Base-by-base conservation (phyloP, 495 filamentous ascomycete genomes). In the Schizothecium vesticola region DNA sequence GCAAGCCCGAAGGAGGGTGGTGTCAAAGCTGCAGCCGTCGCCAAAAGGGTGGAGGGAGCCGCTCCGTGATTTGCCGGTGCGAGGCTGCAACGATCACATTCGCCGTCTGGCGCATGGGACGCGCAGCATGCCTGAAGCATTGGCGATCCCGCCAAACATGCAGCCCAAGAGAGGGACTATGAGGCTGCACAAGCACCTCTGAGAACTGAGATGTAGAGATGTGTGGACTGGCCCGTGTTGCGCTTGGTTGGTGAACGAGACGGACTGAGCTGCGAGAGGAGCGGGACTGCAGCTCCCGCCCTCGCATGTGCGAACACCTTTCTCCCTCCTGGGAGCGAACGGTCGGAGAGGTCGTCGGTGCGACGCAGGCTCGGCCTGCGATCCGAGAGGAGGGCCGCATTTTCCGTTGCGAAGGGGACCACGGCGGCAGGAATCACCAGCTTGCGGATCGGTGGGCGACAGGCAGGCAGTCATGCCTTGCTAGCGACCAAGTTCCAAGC, bases 231-330 rank as follows among this genome's bases (percentile, higher is more conserved):
- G 21, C 23, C 1, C 29, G 28, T 29, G 59, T 8, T 59, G 31
- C 23, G 16, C 21, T 23, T 33, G 21, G 28, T 16, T 55, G 56
- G 61, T 70, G 61, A 61, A 57, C 22, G 23, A 26, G 59, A 26
- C 11, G 31, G 24, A 25, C n/a, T 12, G 26, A 62, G 58, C 36
- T 62, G 69, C 69, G 56, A 65, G 69, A 70, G 64, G 60, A 29
- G 24, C 55, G 64, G 31, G 56, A 67, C 61, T 70, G 69, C 69
- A 67, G 61, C 26, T 70, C 65, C 69, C 69, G 69, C 61, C 24
- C 69, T 67, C 69, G 69, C 69, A 67, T 67, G 55, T 70, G 65
- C 68, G 59, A 60, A 70, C 68, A 13, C 31, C 31, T 36, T 36
- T 8, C 60, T 57, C 51, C 12, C 13, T 67, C 57, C 21, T 23